These are phyloP conservation scores for Atkinsonella hypoxylon DNA, from an alignment of 2,329 filamentous ascomycete genomes.

Conservation along the genomic window DNA sequence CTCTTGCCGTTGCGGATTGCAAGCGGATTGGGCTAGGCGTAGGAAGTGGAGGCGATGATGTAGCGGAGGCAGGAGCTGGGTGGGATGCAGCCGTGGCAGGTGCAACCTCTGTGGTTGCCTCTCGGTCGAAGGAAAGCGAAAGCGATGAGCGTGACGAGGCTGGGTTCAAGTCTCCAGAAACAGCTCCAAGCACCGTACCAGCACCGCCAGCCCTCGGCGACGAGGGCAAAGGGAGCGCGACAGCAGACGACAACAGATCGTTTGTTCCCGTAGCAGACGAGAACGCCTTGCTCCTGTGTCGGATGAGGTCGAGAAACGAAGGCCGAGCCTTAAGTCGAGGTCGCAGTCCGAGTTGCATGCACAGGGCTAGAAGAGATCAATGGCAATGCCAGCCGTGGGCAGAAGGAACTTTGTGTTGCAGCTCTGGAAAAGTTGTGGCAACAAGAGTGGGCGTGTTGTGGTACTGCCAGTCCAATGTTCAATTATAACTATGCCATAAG, in stretches of 20 bases:
- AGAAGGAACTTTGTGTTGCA: not conserved
- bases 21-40: slow-evolving; percentile 4
- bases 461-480: not conserved
- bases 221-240: slow-evolving; percentile 3
- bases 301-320: slow-evolving; percentile 40
- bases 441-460: not conserved
- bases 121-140: not conserved
- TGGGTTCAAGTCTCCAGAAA: not conserved
- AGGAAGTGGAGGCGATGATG: slow-evolving; percentile 22
- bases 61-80: slow-evolving; percentile 14
- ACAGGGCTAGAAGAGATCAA: slow-evolving; percentile 10
- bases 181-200: not conserved
- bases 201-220: slow-evolving; percentile 1
- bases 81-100: slow-evolving; percentile 1
- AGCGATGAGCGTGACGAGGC: not conserved
- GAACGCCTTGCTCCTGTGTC: slow-evolving; percentile 19
- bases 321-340: slow-evolving; percentile 39
- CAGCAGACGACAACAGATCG: slow-evolving; percentile 2
- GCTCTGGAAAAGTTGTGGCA: not conserved
- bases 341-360: slow-evolving; percentile 40
- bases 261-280: slow-evolving; percentile 1
- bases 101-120: not conserved
- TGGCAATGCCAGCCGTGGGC: not conserved
- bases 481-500: not conserved
- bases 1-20: slow-evolving; percentile 9